Evolutionary conservation across 2,329 filamentous ascomycete species (phyloP), one percentile per base, ranked within the genome.

Genomic region (Neoarthrinium moseri): DNA sequence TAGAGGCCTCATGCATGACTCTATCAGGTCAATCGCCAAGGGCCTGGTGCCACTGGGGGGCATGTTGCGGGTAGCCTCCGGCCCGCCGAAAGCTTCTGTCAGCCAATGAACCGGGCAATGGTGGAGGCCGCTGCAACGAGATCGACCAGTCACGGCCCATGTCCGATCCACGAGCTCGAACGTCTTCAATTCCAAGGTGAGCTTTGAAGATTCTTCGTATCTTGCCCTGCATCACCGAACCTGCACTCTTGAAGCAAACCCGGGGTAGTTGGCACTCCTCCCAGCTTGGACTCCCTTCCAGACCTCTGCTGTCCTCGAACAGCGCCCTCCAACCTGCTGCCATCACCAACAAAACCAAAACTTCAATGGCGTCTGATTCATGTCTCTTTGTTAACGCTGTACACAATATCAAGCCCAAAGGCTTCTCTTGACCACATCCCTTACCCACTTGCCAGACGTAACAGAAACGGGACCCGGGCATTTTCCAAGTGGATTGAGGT

Each of bases 341-440:
- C 18, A n/a, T n/a, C n/a, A n/a, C n/a, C 26, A 8, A 8, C 26
- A 29, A 8, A 22, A 41, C n/a, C 18, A 39, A 24, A 11, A 43
- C 20, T 39, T 45, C 43, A 45, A 45, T 45, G 43, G 43, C 43
- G 43, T 30, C 43, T 26, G 35, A 39, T 33, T 24, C 32, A 39
- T 45, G 34, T 45, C 34, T 38, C 21, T 39, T 13, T 32, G n/a
- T 15, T 45, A 39, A 22, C 24, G 15, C 24, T 21, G 26, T 33
- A 17, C 33, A 35, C 27, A 44, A 37, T 29, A 40, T 33, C 26
- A 43, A 29, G 34, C 22, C 34, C 10, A 32, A 15, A 15, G 43
- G 34, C 32, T 39, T 45, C 35, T 44, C 41, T 35, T 44, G 32
- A 44, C 27, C 41, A 21, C 18, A 15, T 35, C 17, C 32, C 32